Conservation (phyloP, 108 stramenopile species). For the Skeletonema menzelii region DNA sequence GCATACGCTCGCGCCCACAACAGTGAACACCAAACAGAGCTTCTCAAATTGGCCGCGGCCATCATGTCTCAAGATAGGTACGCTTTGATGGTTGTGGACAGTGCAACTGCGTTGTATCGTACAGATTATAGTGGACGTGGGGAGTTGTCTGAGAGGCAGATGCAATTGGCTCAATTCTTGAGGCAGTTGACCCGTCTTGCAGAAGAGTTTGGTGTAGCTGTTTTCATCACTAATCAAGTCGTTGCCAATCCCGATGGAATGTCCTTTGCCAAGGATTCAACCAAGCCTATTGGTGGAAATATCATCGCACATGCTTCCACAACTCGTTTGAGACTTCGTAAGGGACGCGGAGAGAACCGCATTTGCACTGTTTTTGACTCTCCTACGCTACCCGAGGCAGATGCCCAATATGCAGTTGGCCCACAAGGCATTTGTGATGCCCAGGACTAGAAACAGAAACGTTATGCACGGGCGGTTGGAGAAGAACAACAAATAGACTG, state of each 20-base stretch:
- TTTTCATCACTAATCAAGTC: constrained; percentile 99
- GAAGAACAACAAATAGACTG: neutral
- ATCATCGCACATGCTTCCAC: constrained; percentile 99
- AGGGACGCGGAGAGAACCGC: constrained; percentile 98
- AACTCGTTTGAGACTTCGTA: constrained; percentile 96
- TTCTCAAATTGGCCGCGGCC: constrained; percentile 96
- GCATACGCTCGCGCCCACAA: constrained; percentile 99
- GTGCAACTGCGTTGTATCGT: constrained; percentile 98
- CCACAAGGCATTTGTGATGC: constrained; percentile 19
- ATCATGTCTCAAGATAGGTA: constrained; percentile 99
- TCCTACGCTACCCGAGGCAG: constrained; percentile 97
- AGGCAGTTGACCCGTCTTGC: constrained; percentile 96
- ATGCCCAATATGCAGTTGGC: constrained; percentile 87
- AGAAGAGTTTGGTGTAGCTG: constrained; percentile 99
- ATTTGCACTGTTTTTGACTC: constrained; percentile 96
- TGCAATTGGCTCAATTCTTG: constrained; percentile 98
- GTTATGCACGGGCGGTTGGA: too few species aligned
- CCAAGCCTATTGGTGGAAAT: constrained; percentile 99
- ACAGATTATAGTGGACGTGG: constrained; percentile 99
- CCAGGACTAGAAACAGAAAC: too few species aligned
- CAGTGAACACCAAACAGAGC: constrained; percentile 98
- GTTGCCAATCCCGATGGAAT: constrained; percentile 98
- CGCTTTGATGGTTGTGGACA: constrained; percentile 97
- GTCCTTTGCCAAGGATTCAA: constrained; percentile 97
- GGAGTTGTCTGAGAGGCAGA: constrained; percentile 95